These are phyloP conservation scores for Kuraishia capsulata DNA, from an alignment of 805 yeast species.

Conservation along the genomic window DNA sequence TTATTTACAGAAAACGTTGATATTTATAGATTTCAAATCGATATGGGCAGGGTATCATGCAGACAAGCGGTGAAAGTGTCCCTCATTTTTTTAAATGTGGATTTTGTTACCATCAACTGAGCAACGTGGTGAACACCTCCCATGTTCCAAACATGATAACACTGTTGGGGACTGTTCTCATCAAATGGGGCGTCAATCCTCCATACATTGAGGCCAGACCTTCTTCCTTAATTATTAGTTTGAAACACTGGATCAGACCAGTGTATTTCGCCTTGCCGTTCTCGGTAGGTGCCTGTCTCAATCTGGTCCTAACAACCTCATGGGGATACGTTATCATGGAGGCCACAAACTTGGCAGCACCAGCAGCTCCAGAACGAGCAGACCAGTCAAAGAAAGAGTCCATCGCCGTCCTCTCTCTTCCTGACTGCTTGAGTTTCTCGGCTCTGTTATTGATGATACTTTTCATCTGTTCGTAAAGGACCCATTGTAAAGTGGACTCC, in stretches of 20 bases:
- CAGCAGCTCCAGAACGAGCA: conserved; percentile 96
- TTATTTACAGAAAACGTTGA: too few species aligned
- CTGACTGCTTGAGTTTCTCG: conserved; percentile 20
- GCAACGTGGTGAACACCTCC: conserved; percentile 70
- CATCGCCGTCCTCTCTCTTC: conserved; percentile 32
- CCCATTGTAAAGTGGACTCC: conserved; percentile 94
- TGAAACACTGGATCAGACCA: conserved; percentile 83
- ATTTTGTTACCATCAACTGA: conserved; percentile 34
- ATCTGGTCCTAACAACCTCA: conserved; percentile 91
- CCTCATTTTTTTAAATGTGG: too few species aligned
- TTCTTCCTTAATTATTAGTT: conserved; percentile 79
- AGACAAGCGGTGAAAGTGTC: too few species aligned
- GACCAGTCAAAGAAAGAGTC: conserved; percentile 83
- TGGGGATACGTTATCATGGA: conserved; percentile 93
- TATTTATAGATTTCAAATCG: too few species aligned
- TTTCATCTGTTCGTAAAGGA: conserved; percentile 92
- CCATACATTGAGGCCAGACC: conserved; percentile 93
- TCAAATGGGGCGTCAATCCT: conserved; percentile 92
- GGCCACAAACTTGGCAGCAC: conserved; percentile 90
- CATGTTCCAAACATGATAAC: conserved; percentile 99
- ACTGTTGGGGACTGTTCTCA: conserved; percentile 96
- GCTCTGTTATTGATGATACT: conserved; percentile 47
- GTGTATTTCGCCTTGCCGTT: conserved; percentile 81
- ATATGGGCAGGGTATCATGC: too few species aligned
- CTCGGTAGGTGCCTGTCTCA: conserved; percentile 86